Evolutionary conservation across 208 protist genomes (phyloP), one percentile per base, ranked within the genome.

Genomic region (Trypanosoma cruzi): DNA sequence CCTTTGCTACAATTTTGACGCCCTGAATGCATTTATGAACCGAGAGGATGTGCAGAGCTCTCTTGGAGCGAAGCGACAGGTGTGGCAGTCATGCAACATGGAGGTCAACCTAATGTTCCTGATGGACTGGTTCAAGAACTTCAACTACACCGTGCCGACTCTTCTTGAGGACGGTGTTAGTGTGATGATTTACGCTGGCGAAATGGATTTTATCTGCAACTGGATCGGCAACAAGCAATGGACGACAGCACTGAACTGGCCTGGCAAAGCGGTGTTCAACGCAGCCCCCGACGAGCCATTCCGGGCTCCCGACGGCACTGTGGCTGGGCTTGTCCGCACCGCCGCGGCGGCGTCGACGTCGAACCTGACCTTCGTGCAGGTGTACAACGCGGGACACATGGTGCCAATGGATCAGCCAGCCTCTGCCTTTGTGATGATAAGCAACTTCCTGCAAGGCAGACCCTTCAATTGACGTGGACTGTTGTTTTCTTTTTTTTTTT

Each of bases 121-220:
- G 6, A 20, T 42, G n/a, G 95, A 98, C 82, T 81, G 61, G 64
- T 75, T 85, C 50, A 75, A 84, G 40, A 82, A 81, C 67, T 94
- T 90, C 34, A 84, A 95, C 69, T 68, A 72, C 36, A 74, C 68
- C 0, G 44, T 98, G 2, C 84, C 89, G 0, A 50, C n/a, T 4
- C 63, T 97, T 50, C 77, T 97, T 26, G 77, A 28, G 7, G 65
- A 42, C 37, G 79, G 78, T n/a, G 72, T 97, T 11, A 83, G 80
- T 29, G 93, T 97, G n/a, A 56, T 97, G 68, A 82, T 98, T 49
- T 98, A 97, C 79, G 88, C 84, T 0, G 96, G 96, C 13, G 94
- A 97, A 46, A 66, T 79, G 52, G 95, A 98, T 75, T 98, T 84
- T 63, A 94, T 97, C 64, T 98, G 94, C 75, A 98, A 98, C 73